These are phyloP conservation scores for Candida andamanensis DNA, from an alignment of 805 yeast species.

Conservation along the genomic window DNA sequence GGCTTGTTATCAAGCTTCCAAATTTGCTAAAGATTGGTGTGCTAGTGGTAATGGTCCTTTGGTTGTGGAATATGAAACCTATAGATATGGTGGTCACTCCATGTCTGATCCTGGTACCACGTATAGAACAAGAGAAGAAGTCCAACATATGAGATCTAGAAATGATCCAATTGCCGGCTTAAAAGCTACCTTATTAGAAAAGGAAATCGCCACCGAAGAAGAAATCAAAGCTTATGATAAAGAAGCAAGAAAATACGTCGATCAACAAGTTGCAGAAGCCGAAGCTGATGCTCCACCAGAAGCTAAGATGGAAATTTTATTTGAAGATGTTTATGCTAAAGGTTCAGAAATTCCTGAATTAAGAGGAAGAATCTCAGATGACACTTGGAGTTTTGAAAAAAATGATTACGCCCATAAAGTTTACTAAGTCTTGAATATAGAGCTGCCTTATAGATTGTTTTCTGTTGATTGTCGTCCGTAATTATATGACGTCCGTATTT, in stretches of 20 bases:
- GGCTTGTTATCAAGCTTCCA: constrained; percentile 93
- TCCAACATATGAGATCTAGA: constrained; percentile 98
- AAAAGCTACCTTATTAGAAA: constrained; percentile 78
- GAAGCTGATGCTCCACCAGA: constrained; percentile 94
- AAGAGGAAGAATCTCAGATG: constrained; percentile 96
- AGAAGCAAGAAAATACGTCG: constrained; percentile 93
- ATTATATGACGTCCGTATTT: no score
- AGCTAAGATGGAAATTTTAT: constrained; percentile 88
- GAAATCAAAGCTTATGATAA: constrained; percentile 94
- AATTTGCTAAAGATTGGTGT: constrained; percentile 96
- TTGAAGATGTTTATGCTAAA: constrained; percentile 93
- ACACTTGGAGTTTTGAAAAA: constrained; percentile 78
- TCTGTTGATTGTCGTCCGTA: no score
- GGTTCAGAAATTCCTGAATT: constrained; percentile 89
- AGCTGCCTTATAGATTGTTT: no score
- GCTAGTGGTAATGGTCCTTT: constrained; percentile 92
- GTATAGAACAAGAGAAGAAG: constrained; percentile 99
- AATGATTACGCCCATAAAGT: constrained; percentile 43
- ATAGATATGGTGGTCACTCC: constrained; percentile 99
- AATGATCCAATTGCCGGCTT: constrained; percentile 97
- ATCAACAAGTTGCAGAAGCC: constrained; percentile 89
- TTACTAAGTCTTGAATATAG: constrained; percentile 26
- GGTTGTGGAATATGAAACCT: constrained; percentile 94
- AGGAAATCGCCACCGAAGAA: constrained; percentile 84
- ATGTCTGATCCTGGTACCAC: constrained; percentile 99